Evolutionary conservation across 1,284 basidiomycete genomes (phyloP).

Genomic region (Sporisorium reilianum): DNA sequence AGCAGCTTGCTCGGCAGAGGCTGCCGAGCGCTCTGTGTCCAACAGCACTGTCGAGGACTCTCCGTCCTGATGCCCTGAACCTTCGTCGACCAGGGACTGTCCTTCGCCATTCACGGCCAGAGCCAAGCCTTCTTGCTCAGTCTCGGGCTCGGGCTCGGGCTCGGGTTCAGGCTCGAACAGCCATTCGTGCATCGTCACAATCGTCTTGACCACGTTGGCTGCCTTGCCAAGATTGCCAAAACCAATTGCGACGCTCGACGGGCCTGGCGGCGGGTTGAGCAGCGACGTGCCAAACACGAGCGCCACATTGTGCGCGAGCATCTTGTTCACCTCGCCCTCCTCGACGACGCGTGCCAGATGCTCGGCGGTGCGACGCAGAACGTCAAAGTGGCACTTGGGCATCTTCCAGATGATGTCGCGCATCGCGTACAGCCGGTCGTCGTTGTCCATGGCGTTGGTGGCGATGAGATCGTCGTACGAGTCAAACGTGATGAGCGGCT

Average conservation of each 20-base stretch:
- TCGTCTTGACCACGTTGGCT: constrained; percentile 68
- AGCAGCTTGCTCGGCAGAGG: constrained; percentile 11
- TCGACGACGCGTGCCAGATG: constrained; percentile 64
- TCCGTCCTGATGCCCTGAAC: not conserved
- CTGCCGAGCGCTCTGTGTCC: not conserved
- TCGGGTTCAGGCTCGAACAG: constrained; percentile 65
- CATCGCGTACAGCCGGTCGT: constrained; percentile 63
- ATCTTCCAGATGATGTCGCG: constrained; percentile 64
- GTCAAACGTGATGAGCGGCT: constrained; percentile 66
- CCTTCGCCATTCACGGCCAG: not conserved
- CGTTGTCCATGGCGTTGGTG: constrained; percentile 64
- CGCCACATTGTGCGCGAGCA: constrained; percentile 67
- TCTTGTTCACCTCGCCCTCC: constrained; percentile 61
- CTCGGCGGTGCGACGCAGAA: constrained; percentile 60
- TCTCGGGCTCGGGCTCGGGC: constrained; percentile 40
- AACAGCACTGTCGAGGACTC: not conserved
- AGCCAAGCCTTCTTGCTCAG: constrained; percentile 22
- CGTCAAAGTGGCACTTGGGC: constrained; percentile 63
- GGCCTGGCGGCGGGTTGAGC: constrained; percentile 63
- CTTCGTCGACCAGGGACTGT: not conserved
- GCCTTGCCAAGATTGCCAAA: constrained; percentile 66
- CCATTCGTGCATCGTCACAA: constrained; percentile 66
- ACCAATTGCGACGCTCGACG: constrained; percentile 51
- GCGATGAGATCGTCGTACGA: constrained; percentile 64
- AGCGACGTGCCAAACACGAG: constrained; percentile 68